A percentile compares a stretch with the other conserved stretches of the same genome.
Evolutionary conservation across 495 filamentous ascomycete genomes (phyloP).

Genomic region (Podospora pseudopauciseta): DNA sequence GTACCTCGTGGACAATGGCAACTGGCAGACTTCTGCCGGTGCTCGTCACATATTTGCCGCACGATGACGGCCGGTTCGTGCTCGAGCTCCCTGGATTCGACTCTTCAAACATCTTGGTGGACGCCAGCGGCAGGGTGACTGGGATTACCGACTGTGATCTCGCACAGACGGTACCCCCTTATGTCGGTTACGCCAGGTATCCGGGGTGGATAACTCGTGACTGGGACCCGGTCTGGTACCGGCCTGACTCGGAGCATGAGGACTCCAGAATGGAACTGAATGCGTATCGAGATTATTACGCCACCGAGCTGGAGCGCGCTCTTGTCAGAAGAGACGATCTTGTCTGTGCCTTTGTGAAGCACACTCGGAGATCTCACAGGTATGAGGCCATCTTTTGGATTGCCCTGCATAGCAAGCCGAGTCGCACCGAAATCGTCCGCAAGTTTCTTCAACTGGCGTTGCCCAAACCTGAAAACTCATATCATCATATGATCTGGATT

Average conservation of each 20-base stretch:
- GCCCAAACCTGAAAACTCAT: neutral
- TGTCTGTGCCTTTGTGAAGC: neutral
- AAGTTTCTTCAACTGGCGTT: neutral
- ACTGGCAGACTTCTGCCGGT: too few species aligned
- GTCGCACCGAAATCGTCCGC: neutral
- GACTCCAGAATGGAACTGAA: neutral
- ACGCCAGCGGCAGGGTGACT: neutral
- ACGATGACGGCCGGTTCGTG: neutral
- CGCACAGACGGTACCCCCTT: neutral
- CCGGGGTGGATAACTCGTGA: neutral
- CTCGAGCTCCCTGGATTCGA: neutral
- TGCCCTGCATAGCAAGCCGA: neutral
- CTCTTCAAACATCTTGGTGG: neutral
- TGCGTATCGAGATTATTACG: neutral
- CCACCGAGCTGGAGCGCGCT: neutral
- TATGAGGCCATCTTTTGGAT: neutral
- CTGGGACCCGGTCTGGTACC: neutral
- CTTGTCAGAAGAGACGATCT: neutral
- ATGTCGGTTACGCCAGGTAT: neutral
- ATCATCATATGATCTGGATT: too few species aligned
- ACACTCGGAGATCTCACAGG: neutral
- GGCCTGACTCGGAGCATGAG: neutral
- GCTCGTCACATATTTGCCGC: neutral
- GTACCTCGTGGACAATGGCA: too few species aligned
- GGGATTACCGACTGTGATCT: neutral